Evolutionary conservation across 352 stramenopile species (phyloP).

Genomic region (Phytophthora quininea): DNA sequence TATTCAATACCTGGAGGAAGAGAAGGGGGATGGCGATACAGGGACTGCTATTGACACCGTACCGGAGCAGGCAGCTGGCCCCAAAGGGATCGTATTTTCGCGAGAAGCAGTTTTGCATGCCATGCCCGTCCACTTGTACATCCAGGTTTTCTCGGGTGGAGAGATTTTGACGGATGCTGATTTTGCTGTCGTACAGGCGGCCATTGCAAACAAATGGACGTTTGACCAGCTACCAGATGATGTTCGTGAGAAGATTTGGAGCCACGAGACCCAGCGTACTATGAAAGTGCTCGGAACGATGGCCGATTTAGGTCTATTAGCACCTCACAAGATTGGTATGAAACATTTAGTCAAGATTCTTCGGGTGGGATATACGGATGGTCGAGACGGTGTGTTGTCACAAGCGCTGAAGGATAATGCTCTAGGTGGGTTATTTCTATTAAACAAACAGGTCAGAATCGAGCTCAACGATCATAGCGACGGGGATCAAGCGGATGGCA

Average conservation of each 20-base stretch:
- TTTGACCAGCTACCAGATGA: slow-evolving; percentile 53
- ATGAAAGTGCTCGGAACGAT: slow-evolving; percentile 77
- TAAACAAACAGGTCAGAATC: slow-evolving; percentile 58
- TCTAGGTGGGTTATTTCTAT: slow-evolving; percentile 68
- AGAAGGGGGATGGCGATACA: slow-evolving; percentile 5
- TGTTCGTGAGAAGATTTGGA: slow-evolving; percentile 71
- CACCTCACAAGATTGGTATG: slow-evolving; percentile 87
- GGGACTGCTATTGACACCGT: not conserved
- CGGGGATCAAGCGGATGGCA: slow-evolving; percentile 7
- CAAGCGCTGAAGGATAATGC: slow-evolving; percentile 79
- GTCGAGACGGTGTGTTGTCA: slow-evolving; percentile 63
- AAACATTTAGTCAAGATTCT: slow-evolving; percentile 78
- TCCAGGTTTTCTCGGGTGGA: slow-evolving; percentile 78
- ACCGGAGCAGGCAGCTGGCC: slow-evolving; percentile 4
- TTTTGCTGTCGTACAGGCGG: slow-evolving; percentile 59
- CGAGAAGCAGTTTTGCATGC: slow-evolving; percentile 74
- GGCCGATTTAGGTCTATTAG: slow-evolving; percentile 67
- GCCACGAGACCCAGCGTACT: slow-evolving; percentile 71
- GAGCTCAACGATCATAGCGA: slow-evolving; percentile 47
- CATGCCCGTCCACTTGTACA: slow-evolving; percentile 84
- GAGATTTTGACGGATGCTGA: slow-evolving; percentile 59
- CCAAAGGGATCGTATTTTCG: slow-evolving; percentile 71
- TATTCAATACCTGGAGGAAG: slow-evolving; percentile 43
- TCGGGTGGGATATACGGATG: slow-evolving; percentile 68
- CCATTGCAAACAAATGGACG: slow-evolving; percentile 43